phyloP scores from a whole-genome alignment of 1,139 yeast species.

The Suhomyces bolitotheri region DNA sequence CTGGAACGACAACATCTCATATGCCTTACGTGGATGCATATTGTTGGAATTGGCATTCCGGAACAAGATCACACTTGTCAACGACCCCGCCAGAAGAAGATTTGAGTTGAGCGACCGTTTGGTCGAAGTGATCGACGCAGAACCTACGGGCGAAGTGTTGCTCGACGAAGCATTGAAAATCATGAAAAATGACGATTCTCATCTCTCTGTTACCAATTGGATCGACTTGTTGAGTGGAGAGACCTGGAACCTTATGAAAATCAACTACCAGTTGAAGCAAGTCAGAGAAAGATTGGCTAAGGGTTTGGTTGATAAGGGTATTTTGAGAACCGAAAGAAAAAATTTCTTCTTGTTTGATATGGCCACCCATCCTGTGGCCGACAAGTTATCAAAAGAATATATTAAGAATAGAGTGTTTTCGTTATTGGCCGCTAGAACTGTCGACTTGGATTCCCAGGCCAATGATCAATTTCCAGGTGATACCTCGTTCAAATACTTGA shows the following conservation, averaged over 20 bases:
- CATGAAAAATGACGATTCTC: conserved; percentile 82
- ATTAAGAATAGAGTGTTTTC: conserved; percentile 72
- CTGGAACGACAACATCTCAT: conserved; percentile 97
- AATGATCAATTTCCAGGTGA: conserved; percentile 68
- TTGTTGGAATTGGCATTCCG: conserved; percentile 88
- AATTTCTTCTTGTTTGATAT: conserved; percentile 92
- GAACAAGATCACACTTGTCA: conserved; percentile 82
- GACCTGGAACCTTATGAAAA: conserved; percentile 95
- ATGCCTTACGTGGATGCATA: conserved; percentile 94
- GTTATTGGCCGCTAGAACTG: conserved; percentile 69
- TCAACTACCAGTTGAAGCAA: conserved; percentile 92
- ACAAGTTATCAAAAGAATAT: conserved; percentile 75
- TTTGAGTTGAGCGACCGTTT: conserved; percentile 85
- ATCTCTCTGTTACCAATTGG: conserved; percentile 86
- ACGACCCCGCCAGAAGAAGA: conserved; percentile 91
- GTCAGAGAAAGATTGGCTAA: conserved; percentile 95
- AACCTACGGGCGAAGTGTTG: conserved; percentile 91
- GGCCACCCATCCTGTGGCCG: conserved; percentile 98
- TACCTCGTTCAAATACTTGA: conserved; percentile 67
- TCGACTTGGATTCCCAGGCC: conserved; percentile 49
- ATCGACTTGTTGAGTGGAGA: conserved; percentile 92
- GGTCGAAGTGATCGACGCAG: conserved; percentile 81
- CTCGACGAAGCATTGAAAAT: conserved; percentile 89
- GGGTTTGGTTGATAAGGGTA: conserved; percentile 97
- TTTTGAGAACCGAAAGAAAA: conserved; percentile 90